phyloP scores from a whole-genome alignment of 345 rosid genomes.

The Gossypium bickii region DNA sequence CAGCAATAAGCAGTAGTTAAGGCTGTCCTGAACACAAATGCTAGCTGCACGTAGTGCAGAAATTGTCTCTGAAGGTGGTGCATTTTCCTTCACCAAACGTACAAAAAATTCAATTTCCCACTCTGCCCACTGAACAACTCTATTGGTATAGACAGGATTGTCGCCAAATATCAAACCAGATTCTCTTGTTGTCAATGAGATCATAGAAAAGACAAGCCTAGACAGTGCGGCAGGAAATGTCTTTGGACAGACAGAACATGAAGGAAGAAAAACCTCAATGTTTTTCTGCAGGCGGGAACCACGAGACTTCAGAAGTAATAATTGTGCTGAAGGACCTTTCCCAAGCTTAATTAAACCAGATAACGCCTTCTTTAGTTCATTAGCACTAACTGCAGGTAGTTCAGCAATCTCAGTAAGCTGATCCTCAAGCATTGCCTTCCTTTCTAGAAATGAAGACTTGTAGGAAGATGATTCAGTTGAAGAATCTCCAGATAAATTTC shows the following conservation, averaged over 20 bases:
- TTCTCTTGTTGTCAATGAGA: slow-evolving; percentile 63
- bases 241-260: slow-evolving; percentile 64
- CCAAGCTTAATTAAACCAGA: slow-evolving; percentile 69
- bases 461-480: slow-evolving; percentile 43
- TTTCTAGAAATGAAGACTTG: slow-evolving; percentile 50
- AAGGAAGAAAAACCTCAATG: slow-evolving; percentile 63
- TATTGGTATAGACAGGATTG: slow-evolving; percentile 71
- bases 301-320: slow-evolving; percentile 52
- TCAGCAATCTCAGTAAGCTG: slow-evolving; percentile 62
- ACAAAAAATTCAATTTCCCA: slow-evolving; percentile 84
- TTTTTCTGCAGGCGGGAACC: slow-evolving; percentile 56
- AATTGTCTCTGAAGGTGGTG: slow-evolving; percentile 71
- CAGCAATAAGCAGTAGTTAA: slow-evolving; percentile 66
- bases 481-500: slow-evolving; percentile 38
- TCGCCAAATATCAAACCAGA: slow-evolving; percentile 78
- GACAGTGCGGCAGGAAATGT: slow-evolving; percentile 74
- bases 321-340: slow-evolving; percentile 83
- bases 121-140: slow-evolving; percentile 94
- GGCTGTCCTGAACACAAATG: slow-evolving; percentile 73
- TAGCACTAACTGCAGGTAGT: slow-evolving; percentile 49
- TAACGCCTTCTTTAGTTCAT: slow-evolving; percentile 56
- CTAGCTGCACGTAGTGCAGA: slow-evolving; percentile 76
- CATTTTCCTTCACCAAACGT: slow-evolving; percentile 75
- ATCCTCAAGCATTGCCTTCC: slow-evolving; percentile 68
- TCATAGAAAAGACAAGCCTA: slow-evolving; percentile 68